Conservation (phyloP, 106 monocot species). For the Allium cepa region DNA sequence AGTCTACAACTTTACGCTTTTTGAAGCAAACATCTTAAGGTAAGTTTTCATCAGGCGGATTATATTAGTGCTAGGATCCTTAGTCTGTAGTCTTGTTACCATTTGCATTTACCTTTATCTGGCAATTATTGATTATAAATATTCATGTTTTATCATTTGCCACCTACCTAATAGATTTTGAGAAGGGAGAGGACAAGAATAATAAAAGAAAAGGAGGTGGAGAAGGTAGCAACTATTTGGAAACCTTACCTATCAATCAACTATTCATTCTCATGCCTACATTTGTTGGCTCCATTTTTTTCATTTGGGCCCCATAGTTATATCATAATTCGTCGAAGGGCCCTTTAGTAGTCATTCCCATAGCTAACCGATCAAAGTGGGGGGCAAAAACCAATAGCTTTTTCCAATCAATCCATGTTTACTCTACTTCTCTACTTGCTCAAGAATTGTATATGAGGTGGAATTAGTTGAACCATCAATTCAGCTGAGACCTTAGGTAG, state of each 20-base stretch:
- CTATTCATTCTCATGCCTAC: slow-evolving; percentile 10
- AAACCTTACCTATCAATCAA: slow-evolving; percentile 4
- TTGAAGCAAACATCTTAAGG: too few relatives aligned
- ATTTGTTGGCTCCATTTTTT: neutral
- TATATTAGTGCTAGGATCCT: neutral
- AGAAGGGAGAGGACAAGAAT: neutral
- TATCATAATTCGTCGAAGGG: neutral
- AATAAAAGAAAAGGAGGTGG: slow-evolving; percentile 6
- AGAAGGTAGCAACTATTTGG: slow-evolving; percentile 2
- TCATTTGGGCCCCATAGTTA: neutral
- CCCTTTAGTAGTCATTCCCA: slow-evolving; percentile 5
- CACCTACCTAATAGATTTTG: too few relatives aligned
- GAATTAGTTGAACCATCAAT: slow-evolving; percentile 13
- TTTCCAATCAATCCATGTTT: slow-evolving; percentile 1
- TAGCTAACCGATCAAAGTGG: slow-evolving; percentile 7
- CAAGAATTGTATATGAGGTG: slow-evolving; percentile 11
- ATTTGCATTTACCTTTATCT: slow-evolving; percentile 1
- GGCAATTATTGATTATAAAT: too few relatives aligned
- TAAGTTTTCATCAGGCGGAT: too few relatives aligned
- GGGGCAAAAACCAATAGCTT: neutral
- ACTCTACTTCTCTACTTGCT: neutral
- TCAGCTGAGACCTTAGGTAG: slow-evolving; percentile 2
- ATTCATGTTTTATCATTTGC: too few relatives aligned
- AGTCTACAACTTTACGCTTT: too few relatives aligned
- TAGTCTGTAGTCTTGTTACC: neutral